Evolutionary conservation across 805 yeast genomes (phyloP), one percentile per base, ranked within the genome.

Genomic region (Candida nemodendra): DNA sequence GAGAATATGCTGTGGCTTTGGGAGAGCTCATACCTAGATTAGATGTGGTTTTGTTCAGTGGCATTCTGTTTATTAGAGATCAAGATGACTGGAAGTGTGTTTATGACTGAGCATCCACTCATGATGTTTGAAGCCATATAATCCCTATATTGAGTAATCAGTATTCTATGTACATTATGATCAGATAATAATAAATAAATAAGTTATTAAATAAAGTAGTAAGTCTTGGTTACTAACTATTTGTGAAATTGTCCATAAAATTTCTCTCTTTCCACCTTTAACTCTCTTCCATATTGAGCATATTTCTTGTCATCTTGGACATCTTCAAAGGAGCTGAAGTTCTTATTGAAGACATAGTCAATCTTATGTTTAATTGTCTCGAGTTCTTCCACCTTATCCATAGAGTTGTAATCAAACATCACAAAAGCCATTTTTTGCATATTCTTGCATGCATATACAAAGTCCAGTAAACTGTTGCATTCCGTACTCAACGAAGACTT

Each of bases 1-100:
- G 56, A 34, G 68, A 62, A 0, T 71, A 72, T 48, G 68, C 71
- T 39, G 57, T 62, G 12, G 54, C 56, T 27, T 33, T 73, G 3
- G 58, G 57, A 1, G 41, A 38, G 4, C 41, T 48, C 7, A 43
- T 72, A 18, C 76, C 75, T 1, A 41, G 43, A 0, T 34, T 74
- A 18, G 48, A 47, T 14, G 40, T 52, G 1, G 66, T 65, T 1
- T 47, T 61, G 2, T 42, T 76, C 21, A 64, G 68, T 15, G 79
- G 79, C 0, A 57, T 73, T 2, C 65, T 64, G 38, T 76, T 71
- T 43, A 44, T 51, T n/a, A 45, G 35, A 13, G 12, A 16, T 3
- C 35, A 27, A 18, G 24, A 18, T 0, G 36, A 32, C 6, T 51
- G 59, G 55, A 25, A n/a, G 5, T 54, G 57, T 32, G 37, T 46